These are phyloP conservation scores for Candida endomychidarum DNA, from an alignment of 805 yeast genomes.

Conservation along the genomic window DNA sequence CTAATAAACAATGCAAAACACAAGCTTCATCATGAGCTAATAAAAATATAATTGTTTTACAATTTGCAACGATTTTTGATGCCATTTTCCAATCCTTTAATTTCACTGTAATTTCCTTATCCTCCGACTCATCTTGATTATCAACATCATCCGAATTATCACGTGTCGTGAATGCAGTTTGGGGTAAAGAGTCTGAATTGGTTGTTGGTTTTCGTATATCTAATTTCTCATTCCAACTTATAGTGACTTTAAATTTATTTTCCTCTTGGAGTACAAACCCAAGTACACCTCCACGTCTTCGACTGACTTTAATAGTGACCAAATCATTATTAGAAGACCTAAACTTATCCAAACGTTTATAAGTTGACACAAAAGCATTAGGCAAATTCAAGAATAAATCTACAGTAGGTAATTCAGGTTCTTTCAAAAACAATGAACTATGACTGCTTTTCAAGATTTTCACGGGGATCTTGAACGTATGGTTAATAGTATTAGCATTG, in stretches of 20 bases:
- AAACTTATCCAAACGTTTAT: slow-evolving; percentile 67
- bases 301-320: slow-evolving; percentile 50
- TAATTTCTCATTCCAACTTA: slow-evolving; percentile 58
- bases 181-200: slow-evolving; percentile 20
- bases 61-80: slow-evolving; percentile 56
- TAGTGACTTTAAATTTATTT: slow-evolving; percentile 49
- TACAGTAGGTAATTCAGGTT: slow-evolving; percentile 60
- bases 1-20: slow-evolving; percentile 65
- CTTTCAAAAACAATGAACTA: slow-evolving; percentile 49
- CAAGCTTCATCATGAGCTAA: slow-evolving; percentile 58
- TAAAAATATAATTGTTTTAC: slow-evolving; percentile 60
- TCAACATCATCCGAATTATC: slow-evolving; percentile 9
- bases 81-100: slow-evolving; percentile 71
- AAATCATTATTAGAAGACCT: slow-evolving; percentile 35
- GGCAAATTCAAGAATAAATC: slow-evolving; percentile 56
- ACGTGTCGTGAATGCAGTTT: slow-evolving; percentile 12
- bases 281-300: slow-evolving; percentile 45
- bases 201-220: slow-evolving; percentile 40
- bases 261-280: slow-evolving; percentile 56
- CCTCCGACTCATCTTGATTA: slow-evolving; percentile 21
- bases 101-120: slow-evolving; percentile 50
- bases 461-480: slow-evolving; percentile 72
- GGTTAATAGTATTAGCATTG: slow-evolving; percentile 50
- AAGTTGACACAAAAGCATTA: slow-evolving; percentile 49
- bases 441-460: slow-evolving; percentile 55